Conservation (phyloP, 441 rosid species). For the Adansonia rubrostipa region DNA sequence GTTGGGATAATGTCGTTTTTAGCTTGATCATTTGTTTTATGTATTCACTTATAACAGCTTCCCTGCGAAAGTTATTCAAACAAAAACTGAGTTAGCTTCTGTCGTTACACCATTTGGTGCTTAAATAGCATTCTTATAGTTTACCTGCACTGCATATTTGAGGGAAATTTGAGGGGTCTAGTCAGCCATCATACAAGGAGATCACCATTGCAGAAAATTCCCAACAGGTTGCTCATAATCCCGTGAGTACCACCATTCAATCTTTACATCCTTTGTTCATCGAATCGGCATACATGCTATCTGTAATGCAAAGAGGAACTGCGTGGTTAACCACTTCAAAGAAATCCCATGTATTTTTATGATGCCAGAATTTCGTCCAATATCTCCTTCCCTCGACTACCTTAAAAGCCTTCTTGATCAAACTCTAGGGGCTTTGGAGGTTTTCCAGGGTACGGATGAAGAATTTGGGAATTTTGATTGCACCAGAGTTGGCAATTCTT, state of each 20-base stretch:
- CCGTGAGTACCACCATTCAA: slow-evolving; percentile 33
- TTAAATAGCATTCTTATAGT: slow-evolving; percentile 22
- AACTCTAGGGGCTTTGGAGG: background rate
- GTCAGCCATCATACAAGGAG: too few relatives aligned
- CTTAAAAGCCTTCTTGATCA: background rate
- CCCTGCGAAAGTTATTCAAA: slow-evolving; percentile 27
- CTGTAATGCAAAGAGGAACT: slow-evolving; percentile 44
- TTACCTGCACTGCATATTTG: too few relatives aligned
- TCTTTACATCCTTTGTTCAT: slow-evolving; percentile 52
- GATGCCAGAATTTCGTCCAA: slow-evolving; percentile 39
- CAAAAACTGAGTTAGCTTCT: background rate
- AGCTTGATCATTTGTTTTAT: slow-evolving; percentile 36
- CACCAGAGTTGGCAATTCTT: slow-evolving; percentile 46
- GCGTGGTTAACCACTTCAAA: slow-evolving; percentile 62
- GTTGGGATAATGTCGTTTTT: slow-evolving; percentile 35
- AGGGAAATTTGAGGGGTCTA: too few relatives aligned
- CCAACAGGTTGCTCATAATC: too few relatives aligned
- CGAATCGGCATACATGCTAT: slow-evolving; percentile 49
- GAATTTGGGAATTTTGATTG: slow-evolving; percentile 43
- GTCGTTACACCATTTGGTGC: background rate
- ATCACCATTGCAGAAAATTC: too few relatives aligned
- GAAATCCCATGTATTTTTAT: slow-evolving; percentile 54
- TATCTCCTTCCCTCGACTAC: slow-evolving; percentile 26
- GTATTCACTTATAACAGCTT: slow-evolving; percentile 44
- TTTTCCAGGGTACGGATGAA: slow-evolving; percentile 38